Evolutionary conservation across 2,329 filamentous ascomycete species (phyloP), one percentile per base, ranked within the genome.

Genomic region (Dactylonectria estremocensis): DNA sequence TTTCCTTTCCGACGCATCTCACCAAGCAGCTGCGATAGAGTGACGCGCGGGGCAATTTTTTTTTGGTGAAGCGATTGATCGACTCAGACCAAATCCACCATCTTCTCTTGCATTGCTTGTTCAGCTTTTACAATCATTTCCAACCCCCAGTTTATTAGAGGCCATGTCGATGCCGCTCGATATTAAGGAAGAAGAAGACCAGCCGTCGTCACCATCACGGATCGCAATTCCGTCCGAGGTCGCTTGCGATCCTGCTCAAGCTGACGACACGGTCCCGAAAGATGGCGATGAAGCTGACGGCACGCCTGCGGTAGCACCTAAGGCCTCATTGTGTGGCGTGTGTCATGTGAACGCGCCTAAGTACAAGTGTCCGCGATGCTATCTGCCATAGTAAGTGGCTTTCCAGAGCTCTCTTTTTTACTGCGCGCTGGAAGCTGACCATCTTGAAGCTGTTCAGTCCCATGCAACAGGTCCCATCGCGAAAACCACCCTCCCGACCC

Each of bases 341-440:
- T 92, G 90, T 76, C 77, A 85, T 31, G 74, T 78, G 37, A 83
- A 83, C 5, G 80, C 84, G 20, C 83, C 83, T 33, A 91, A 89
- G 77, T 92, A 92, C 79, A 91, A 90, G 73, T 92, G 90, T 69
- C 83, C 87, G n/a, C 83, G 84, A 31, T 92, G 90, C 76, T 79
- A 83, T 54, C 73, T 87, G 22, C 85, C 86, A 68, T 91, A 90
- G 90, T 91, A 81, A 76, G 88, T 80, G 31, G 52, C 16, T 8
- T 20, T 10, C 20, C 18, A 8, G 10, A 45, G 10, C 48, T 10
- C 13, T 28, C 24, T 10, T 20, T 5, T 13, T 14, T n/a, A 11
- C 22, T 37, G 8, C 24, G 31, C 8, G 16, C 33, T 31, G 24
- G 18, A n/a, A 46, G 3, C 46, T 75, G 11, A 57, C 37, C 20